Conservation (phyloP, 208 protist species). For the Trypanosoma theileri region DNA sequence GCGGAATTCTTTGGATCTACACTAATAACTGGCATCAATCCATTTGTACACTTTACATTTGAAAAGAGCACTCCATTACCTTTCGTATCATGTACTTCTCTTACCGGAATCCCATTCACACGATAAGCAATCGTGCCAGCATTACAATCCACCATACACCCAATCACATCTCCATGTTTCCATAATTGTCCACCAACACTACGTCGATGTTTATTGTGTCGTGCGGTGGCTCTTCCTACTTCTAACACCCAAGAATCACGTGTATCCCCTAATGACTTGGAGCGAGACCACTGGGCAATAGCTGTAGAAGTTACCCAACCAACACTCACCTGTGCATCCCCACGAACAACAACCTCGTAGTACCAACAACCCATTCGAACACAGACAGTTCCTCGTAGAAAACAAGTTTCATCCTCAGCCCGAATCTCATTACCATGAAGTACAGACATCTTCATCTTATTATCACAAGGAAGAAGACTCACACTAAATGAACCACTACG, state of each 20-base stretch:
- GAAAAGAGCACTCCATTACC: slow-evolving; percentile 33
- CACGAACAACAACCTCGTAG: slow-evolving; percentile 76
- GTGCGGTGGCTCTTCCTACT: slow-evolving; percentile 66
- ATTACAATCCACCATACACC: slow-evolving; percentile 87
- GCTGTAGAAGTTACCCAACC: slow-evolving; percentile 52
- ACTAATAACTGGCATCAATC: slow-evolving; percentile 36
- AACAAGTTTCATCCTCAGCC: slow-evolving; percentile 52
- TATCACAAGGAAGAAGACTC: slow-evolving; percentile 43
- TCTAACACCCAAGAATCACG: slow-evolving; percentile 82
- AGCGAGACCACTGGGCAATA: slow-evolving; percentile 29
- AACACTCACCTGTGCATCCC: slow-evolving; percentile 44
- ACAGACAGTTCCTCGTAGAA: slow-evolving; percentile 67
- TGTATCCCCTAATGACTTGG: slow-evolving; percentile 64
- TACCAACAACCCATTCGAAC: slow-evolving; percentile 85
- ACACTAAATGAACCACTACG: slow-evolving; percentile 67
- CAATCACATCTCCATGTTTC: slow-evolving; percentile 85
- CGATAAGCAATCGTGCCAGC: slow-evolving; percentile 66
- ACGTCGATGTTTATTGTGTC: slow-evolving; percentile 65
- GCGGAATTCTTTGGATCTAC: slow-evolving; percentile 58
- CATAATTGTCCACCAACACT: slow-evolving; percentile 54
- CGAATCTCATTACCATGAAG: slow-evolving; percentile 36
- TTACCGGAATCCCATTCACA: slow-evolving; percentile 66
- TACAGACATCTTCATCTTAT: slow-evolving; percentile 33
- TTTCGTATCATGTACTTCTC: slow-evolving; percentile 36
- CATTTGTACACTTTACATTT: slow-evolving; percentile 32